Base-by-base conservation (phyloP, 768 basidiomycete genomes). In the Tylopilus rubrobrunneus region DNA sequence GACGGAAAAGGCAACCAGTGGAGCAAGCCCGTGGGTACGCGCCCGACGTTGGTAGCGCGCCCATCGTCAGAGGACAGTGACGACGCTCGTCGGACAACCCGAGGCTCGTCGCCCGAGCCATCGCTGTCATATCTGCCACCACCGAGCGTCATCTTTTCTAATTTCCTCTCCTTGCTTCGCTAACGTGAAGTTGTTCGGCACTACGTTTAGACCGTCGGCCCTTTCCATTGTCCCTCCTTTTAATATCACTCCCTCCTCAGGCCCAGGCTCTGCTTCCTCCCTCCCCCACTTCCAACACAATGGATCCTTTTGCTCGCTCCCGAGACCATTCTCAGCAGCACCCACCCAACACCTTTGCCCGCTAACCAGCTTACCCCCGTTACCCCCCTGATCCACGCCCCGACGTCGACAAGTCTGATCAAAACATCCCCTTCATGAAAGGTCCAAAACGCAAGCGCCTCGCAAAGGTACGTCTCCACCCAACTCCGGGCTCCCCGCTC, bases 391-490 rank as follows among this genome's bases (percentile, higher is more conserved):
- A 71, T 49, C 45, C 52, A 3, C 53, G 56, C 3, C 52, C 58
- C 0, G 67, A 65, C n/a, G 46, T 56, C 7, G 69, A 65, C 17
- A 73, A 69, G 57, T 50, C 61, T 23, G 70, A 72, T 34, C 51
- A 67, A 40, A 66, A 62, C 49, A 67, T 74, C 55, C 70, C 76
- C n/a, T 77, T 79, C 60, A 73, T 77, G 65, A 80, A 78, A 56
- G 76, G 74, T 39, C 74, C 73, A n/a, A 80, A 82, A 62, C 75
- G 79, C 42, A 80, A 80, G 56, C 77, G 79, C 7, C 72, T 80
- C 9, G 76, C 78, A 55, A 80, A 80, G 76, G 79, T 77, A 43
- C 42, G 68, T 57, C 21, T 39, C 25, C 36, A 45, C 28, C 48
- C 19, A 25, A 42, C 45, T 47, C 51, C 37, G 40, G 29, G 14